Conservation (phyloP, 495 filamentous ascomycete species). For the Choiromyces venosus region DNA sequence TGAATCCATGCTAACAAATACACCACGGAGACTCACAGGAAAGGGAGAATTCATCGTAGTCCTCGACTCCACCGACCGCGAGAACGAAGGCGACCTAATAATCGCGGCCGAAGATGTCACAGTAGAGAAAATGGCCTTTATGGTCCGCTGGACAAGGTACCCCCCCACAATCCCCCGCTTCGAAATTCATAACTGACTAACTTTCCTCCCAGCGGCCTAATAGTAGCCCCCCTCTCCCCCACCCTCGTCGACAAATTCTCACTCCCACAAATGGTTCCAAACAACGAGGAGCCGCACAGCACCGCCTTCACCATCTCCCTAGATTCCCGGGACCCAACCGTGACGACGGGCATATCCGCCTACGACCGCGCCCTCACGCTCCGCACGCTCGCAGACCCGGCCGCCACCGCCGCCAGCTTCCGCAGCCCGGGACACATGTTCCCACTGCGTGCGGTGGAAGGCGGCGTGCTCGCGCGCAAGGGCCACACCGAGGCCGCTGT, state of each 20-base stretch:
- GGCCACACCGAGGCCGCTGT: constrained; percentile 93
- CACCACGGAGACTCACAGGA: constrained; percentile 48
- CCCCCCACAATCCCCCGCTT: not conserved
- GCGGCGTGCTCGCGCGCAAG: constrained; percentile 68
- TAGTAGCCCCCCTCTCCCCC: constrained; percentile 78
- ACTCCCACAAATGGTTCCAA: constrained; percentile 82
- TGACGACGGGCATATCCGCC: constrained; percentile 86
- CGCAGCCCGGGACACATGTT: constrained; percentile 86
- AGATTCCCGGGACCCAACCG: constrained; percentile 63
- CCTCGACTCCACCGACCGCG: constrained; percentile 80
- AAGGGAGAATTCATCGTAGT: constrained; percentile 93
- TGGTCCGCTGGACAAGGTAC: constrained; percentile 74
- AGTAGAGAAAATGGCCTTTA: constrained; percentile 85
- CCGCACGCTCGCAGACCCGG: constrained; percentile 66
- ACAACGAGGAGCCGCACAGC: constrained; percentile 76
- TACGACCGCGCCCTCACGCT: constrained; percentile 80
- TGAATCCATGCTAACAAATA: constrained; percentile 6
- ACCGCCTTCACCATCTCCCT: constrained; percentile 90
- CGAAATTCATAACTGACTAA: not conserved
- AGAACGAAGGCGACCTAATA: constrained; percentile 97
- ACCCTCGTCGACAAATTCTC: constrained; percentile 59
- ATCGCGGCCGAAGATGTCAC: constrained; percentile 85
- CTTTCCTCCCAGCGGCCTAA: constrained; percentile 60
- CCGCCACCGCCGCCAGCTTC: constrained; percentile 56
- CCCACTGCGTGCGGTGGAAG: constrained; percentile 70